Evolutionary conservation across 2,329 filamentous ascomycete species (phyloP).

Genomic region (Fusarium sp.): DNA sequence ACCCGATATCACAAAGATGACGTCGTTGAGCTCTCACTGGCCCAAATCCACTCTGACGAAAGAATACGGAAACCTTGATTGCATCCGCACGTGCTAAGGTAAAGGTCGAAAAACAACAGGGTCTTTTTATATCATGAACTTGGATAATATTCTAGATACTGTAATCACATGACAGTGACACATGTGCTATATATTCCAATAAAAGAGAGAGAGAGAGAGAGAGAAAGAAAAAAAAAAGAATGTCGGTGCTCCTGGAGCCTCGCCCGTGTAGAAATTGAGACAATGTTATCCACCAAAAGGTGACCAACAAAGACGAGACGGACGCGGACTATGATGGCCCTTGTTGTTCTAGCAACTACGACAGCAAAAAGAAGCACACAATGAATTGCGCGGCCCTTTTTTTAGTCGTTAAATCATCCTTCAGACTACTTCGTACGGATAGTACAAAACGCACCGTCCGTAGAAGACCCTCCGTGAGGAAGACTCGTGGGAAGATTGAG

Average conservation of each 20-base stretch:
- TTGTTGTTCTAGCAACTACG: constrained; percentile 56
- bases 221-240: constrained; percentile 36
- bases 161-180: neutral
- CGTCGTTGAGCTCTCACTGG: constrained; percentile 27
- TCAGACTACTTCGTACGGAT: constrained; percentile 51
- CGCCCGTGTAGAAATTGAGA: constrained; percentile 54
- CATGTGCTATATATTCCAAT: neutral
- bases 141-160: neutral
- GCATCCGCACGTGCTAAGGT: constrained; percentile 8
- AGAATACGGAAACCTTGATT: constrained; percentile 14
- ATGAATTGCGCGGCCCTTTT: neutral
- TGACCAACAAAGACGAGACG: constrained; percentile 45
- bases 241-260: constrained; percentile 64
- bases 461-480: constrained; percentile 49
- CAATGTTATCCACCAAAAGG: constrained; percentile 29
- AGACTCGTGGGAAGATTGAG: constrained; percentile 49
- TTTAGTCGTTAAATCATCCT: constrained; percentile 25
- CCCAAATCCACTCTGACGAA: constrained; percentile 32
- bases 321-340: constrained; percentile 67
- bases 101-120: neutral
- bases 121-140: neutral
- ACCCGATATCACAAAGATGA: constrained; percentile 15
- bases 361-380: constrained; percentile 19
- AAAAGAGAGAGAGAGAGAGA: too few species aligned
- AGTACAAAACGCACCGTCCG: constrained; percentile 51